phyloP scores from a whole-genome alignment of 192 early-diverging fungal species.

The Obelidium mucronatum region DNA sequence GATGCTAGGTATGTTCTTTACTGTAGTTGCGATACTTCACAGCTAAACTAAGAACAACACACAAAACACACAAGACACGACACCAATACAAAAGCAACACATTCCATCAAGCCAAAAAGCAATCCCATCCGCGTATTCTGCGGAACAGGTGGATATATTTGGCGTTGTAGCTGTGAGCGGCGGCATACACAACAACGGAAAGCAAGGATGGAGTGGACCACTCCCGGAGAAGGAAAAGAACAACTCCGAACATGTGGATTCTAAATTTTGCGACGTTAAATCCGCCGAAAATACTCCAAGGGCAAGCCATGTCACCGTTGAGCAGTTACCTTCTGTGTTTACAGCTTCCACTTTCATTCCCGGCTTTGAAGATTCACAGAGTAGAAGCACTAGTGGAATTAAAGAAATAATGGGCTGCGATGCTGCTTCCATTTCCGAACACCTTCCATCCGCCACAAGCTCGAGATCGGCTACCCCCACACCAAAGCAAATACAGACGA shows the following conservation, averaged over 20 bases:
- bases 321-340: too few species aligned
- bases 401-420: too few species aligned
- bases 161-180: constrained; percentile 22
- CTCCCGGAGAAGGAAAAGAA: neutral
- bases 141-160: constrained; percentile 15
- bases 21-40: too few species aligned
- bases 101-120: constrained; percentile 11
- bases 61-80: neutral
- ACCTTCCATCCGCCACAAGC: neutral
- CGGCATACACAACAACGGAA: constrained; percentile 17
- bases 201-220: constrained; percentile 16
- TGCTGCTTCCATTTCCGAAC: too few species aligned
- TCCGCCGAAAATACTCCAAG: neutral
- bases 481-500: neutral
- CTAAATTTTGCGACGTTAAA: neutral
- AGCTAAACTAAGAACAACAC: neutral
- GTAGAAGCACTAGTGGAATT: too few species aligned
- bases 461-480: neutral
- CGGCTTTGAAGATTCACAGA: too few species aligned
- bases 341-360: too few species aligned
- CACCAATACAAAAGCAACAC: neutral
- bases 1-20: neutral
- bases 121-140: constrained; percentile 24
- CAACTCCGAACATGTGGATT: neutral
- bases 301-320: neutral